Evolutionary conservation across 2,329 filamentous ascomycete genomes (phyloP), one percentile per base, ranked within the genome.

Genomic region (Curvularia sp.): DNA sequence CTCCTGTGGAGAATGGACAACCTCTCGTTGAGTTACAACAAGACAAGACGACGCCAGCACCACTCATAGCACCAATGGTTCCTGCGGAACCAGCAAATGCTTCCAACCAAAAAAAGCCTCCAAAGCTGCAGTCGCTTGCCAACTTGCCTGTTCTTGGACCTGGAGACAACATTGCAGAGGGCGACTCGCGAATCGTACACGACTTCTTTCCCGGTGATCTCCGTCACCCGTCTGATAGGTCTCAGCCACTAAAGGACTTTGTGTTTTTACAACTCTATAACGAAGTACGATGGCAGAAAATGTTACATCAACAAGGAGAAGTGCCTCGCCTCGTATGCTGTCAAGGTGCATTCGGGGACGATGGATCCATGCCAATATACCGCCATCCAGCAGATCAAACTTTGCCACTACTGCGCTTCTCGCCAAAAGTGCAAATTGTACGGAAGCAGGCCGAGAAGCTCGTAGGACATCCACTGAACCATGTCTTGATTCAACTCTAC

Each of bases 361-460:
- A 94, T 68, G 91, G 91, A 18, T 88, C 83, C 64, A 88, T 91
- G 74, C 95, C 95, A 21, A 84, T 98, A n/a, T 99, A 99, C 76
- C 90, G 95, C 13, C 95, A 98, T 76, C 95, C 95, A 43, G 87
- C 92, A 3, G 95, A 99, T 72, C 91, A 96, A 74, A 91, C 91
- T 1, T 89, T 93, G 0, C 88, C 91, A 0, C 78, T 97, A 13
- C 79, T 89, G 0, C 82, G 87, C 1, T 98, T 97, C 77, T 90
- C 92, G 0, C 81, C 87, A 0, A 87, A 87, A 0, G 90, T 98
- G 0, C 78, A 87, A 18, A 78, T 82, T 34, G 88, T 98, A 57
- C 88, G 89, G 58, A 75, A 79, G 13, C 83, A 84, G 53, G 89
- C 92, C 0, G 92, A 97, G 74, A 82, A 84, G 55, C 80, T 86